Percentiles rank a stretch among this genome's conserved stretches.
Evolutionary conservation across 2,329 filamentous ascomycete genomes (phyloP).

Genomic region (Aspergillus sp.): DNA sequence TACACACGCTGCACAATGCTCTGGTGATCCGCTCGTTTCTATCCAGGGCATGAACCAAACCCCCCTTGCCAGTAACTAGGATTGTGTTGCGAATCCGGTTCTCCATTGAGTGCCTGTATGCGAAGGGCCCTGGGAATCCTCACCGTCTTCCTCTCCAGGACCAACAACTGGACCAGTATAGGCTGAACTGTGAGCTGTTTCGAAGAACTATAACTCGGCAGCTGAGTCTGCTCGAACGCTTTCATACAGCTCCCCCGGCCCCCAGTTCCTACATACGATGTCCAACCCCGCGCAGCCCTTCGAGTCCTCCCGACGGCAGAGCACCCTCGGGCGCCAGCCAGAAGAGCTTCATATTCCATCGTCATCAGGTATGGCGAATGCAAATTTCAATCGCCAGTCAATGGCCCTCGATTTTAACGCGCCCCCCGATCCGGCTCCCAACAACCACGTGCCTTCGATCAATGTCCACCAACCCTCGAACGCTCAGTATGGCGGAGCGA

Average conservation of each 20-base stretch:
- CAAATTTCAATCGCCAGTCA: slow-evolving; percentile 34
- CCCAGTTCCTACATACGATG: slow-evolving; percentile 25
- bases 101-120: slow-evolving; percentile 8
- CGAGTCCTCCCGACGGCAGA: slow-evolving; percentile 45
- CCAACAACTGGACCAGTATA: background rate
- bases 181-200: background rate
- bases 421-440: slow-evolving; percentile 44
- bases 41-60: slow-evolving; percentile 41
- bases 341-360: slow-evolving; percentile 53
- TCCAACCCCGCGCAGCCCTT: slow-evolving; percentile 42
- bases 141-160: background rate
- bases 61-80: slow-evolving; percentile 31
- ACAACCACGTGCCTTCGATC: slow-evolving; percentile 48
- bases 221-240: slow-evolving; percentile 10
- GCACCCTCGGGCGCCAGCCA: slow-evolving; percentile 42
- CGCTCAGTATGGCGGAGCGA: slow-evolving; percentile 40
- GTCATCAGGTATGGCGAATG: slow-evolving; percentile 32
- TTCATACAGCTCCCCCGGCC: slow-evolving; percentile 25
- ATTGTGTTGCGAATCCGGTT: slow-evolving; percentile 41
- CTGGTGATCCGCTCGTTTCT: slow-evolving; percentile 14
- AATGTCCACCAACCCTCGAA: slow-evolving; percentile 54
- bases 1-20: slow-evolving; percentile 13
- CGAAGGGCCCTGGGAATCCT: background rate
- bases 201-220: background rate
- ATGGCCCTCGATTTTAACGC: slow-evolving; percentile 42